These are phyloP conservation scores for Pseudovirgaria hyperparasitica DNA, from an alignment of 2,329 filamentous ascomycete species.

Conservation along the genomic window DNA sequence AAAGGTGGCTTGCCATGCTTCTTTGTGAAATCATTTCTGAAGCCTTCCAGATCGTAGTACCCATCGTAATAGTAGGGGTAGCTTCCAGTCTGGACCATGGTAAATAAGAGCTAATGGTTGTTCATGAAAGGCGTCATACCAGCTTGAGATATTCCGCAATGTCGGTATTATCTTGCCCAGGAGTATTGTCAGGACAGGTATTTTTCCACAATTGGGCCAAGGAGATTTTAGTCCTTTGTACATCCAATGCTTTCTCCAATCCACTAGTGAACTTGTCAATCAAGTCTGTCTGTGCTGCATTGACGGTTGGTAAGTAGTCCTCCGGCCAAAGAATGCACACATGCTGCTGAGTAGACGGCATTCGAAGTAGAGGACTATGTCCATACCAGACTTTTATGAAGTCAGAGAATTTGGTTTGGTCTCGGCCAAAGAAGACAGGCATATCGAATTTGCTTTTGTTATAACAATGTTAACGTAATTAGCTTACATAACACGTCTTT, in stretches of 20 bases:
- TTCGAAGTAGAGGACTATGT: slow-evolving; percentile 1
- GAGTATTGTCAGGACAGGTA: slow-evolving; percentile 1
- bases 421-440: slow-evolving; percentile 3
- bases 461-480: not conserved
- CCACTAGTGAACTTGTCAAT: slow-evolving; percentile 2
- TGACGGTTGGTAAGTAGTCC: slow-evolving; percentile 4
- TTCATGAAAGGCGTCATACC: not conserved
- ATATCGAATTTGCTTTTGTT: slow-evolving; percentile 2
- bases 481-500: too few species aligned
- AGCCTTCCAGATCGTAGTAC: slow-evolving; percentile 1
- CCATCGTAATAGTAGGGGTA: slow-evolving; percentile 4
- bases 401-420: slow-evolving; percentile 1
- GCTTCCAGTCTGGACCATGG: slow-evolving; percentile 1
- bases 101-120: not conserved
- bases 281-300: slow-evolving; percentile 1
- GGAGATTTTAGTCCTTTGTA: slow-evolving; percentile 3
- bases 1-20: slow-evolving; percentile 3
- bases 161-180: not conserved
- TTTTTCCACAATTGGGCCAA: slow-evolving; percentile 3
- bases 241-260: slow-evolving; percentile 1
- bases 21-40: slow-evolving; percentile 1
- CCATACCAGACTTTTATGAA: slow-evolving; percentile 3
- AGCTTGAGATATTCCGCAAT: slow-evolving; percentile 2
- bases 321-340: slow-evolving; percentile 2
- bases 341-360: not conserved